phyloP scores from a whole-genome alignment of 2,329 filamentous ascomycete genomes.

The Eutypa lata region DNA sequence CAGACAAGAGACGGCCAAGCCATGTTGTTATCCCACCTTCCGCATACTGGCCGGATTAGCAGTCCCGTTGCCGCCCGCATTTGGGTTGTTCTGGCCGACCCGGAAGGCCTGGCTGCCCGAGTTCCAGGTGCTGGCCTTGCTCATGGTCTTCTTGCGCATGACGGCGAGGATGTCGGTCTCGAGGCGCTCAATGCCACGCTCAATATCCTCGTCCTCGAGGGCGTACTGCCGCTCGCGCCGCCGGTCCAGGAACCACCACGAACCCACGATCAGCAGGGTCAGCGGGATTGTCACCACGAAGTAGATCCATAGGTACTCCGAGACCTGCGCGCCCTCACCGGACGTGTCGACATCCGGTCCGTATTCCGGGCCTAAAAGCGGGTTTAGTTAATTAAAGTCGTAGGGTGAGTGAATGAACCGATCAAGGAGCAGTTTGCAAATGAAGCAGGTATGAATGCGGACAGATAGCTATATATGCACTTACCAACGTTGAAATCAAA shows the following conservation, averaged over 20 bases:
- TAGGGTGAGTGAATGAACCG: too few relatives aligned
- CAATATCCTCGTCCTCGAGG: conserved; percentile 48
- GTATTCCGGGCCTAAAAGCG: conserved; percentile 8
- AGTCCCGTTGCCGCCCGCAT: background rate
- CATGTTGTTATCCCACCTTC: too few relatives aligned
- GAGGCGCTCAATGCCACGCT: conserved; percentile 54
- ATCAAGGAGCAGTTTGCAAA: too few relatives aligned
- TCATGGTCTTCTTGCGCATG: conserved; percentile 55
- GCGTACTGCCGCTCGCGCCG: conserved; percentile 46
- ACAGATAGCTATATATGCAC: too few relatives aligned
- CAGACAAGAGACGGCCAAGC: too few relatives aligned
- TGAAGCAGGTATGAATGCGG: too few relatives aligned
- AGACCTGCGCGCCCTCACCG: conserved; percentile 41
- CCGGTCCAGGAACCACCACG: conserved; percentile 54
- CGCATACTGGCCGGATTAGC: too few relatives aligned
- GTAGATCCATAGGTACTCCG: conserved; percentile 58
- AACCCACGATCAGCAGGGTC: conserved; percentile 50
- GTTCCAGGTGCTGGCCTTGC: conserved; percentile 53
- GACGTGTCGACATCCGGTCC: conserved; percentile 9
- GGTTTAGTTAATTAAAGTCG: too few relatives aligned
- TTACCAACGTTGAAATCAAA: conserved; percentile 57
- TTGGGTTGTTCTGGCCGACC: background rate
- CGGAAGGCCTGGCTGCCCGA: conserved; percentile 18
- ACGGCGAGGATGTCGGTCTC: conserved; percentile 55
- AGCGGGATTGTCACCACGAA: conserved; percentile 59